These are phyloP conservation scores for Solanum bukasovii DNA, from an alignment of 257 asterid genomes.

Conservation along the genomic window DNA sequence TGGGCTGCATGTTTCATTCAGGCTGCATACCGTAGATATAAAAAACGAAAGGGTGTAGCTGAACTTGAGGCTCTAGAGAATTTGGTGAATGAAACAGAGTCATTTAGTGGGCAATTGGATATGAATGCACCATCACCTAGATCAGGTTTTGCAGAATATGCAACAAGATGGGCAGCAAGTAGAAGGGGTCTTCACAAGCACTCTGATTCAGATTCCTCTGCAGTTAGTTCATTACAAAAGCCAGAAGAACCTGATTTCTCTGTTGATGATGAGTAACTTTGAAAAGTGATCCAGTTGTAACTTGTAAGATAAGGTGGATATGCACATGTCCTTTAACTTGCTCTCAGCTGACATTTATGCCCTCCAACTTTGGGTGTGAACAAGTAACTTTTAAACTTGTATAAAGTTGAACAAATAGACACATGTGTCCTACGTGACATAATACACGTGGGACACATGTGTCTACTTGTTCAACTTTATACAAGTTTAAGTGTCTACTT, in stretches of 20 bases:
- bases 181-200: constrained; percentile 46
- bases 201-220: constrained; percentile 35
- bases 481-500: too few species aligned
- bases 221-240: constrained; percentile 52
- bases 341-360: not conserved
- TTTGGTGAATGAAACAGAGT: constrained; percentile 2
- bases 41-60: constrained; percentile 36
- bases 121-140: constrained; percentile 11
- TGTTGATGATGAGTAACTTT: constrained; percentile 47
- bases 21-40: constrained; percentile 75
- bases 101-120: not conserved
- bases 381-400: not conserved
- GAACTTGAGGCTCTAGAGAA: constrained; percentile 45
- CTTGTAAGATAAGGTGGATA: not conserved
- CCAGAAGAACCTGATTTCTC: constrained; percentile 86
- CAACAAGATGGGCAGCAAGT: constrained; percentile 46
- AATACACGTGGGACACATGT: not conserved
- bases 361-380: not conserved
- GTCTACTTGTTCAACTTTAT: not conserved
- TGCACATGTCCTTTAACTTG: not conserved
- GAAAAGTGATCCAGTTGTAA: not conserved
- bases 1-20: constrained; percentile 87
- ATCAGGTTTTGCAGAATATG: constrained; percentile 29
- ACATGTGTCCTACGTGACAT: not conserved
- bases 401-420: not conserved